Conservation (phyloP, 1,284 basidiomycete species). For the Cystobasidiaceae sp. region DNA sequence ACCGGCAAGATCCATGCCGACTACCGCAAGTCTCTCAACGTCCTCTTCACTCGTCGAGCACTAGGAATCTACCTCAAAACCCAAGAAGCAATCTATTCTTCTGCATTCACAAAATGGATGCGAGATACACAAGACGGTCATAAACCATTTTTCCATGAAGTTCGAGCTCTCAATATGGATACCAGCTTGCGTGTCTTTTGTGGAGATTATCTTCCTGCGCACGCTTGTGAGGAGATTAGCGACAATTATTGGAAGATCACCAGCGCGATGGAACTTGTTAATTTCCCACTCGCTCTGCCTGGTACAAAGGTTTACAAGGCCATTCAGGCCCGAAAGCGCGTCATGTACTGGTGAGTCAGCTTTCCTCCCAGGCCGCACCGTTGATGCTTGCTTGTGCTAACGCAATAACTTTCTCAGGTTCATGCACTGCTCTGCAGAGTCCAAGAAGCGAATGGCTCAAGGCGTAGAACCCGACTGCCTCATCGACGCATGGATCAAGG, state of each 20-base stretch:
- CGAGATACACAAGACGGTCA: conserved; percentile 42
- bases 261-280: conserved; percentile 90
- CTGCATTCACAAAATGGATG: conserved; percentile 70
- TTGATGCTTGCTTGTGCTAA: background rate
- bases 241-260: conserved; percentile 97
- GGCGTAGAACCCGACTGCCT: conserved; percentile 81
- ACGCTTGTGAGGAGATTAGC: conserved; percentile 72
- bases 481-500: conserved; percentile 84
- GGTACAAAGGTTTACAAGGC: conserved; percentile 96
- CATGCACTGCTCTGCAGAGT: conserved; percentile 68
- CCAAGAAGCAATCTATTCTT: conserved; percentile 78
- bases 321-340: conserved; percentile 83
- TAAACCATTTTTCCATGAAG: conserved; percentile 70
- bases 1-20: conserved; percentile 90
- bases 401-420: conserved; percentile 48
- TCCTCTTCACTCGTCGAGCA: conserved; percentile 89
- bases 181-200: conserved; percentile 94
- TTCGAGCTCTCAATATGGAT: conserved; percentile 94
- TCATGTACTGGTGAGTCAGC: conserved; percentile 61
- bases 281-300: conserved; percentile 92
- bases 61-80: conserved; percentile 80
- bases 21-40: conserved; percentile 86
- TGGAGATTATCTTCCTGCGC: conserved; percentile 77
- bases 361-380: background rate
- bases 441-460: conserved; percentile 73